Evolutionary conservation across 2,329 filamentous ascomycete species (phyloP), one percentile per base, ranked within the genome.

Genomic region (Sclerotinia nivalis): DNA sequence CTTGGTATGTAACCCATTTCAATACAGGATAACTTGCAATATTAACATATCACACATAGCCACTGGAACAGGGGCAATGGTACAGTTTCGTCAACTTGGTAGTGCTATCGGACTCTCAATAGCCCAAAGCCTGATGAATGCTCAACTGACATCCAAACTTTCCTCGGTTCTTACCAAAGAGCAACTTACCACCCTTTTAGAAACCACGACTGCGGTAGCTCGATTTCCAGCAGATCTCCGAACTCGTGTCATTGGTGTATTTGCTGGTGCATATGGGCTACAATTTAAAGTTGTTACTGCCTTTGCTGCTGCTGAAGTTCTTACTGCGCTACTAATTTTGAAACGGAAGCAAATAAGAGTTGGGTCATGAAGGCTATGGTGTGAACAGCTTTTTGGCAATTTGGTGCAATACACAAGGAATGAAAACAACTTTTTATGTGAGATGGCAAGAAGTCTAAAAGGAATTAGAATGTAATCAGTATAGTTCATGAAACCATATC

Each of bases 21-120:
- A 52, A 25, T 52, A 13, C n/a, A n/a, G 7, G 2, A 22, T 49
- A 49, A 22, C 45, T 8, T n/a, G 15, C 15, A 15, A 59, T 22
- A 10, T 31, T 40, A 59, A 34, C 20, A 37, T 56, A 28, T 28
- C 43, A 40, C 25, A 62, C 7, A 40, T 47, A 62, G 34, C 59
- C 18, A 40, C 22, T 13, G 65, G 52, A 15, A 59, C 54, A 59
- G 43, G n/a, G 9, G 65, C 65, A n/a, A 55, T 67, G 49, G 28
- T 45, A 6, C 65, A 67, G 25, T 56, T 59, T 22, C 65, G 65
- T n/a, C 56, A 58, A 13, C 43, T 67, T 9, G 65, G 65, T 12
- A 45, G 65, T 10, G 40, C 65, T 31, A 59, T 67, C 4, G 65
- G 65, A 28, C 52, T 67, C 34, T 43, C 65, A 20, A 47, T 67